These are phyloP conservation scores for Microbotryomycetes sp. DNA, from an alignment of 1,284 basidiomycete genomes.

Conservation along the genomic window DNA sequence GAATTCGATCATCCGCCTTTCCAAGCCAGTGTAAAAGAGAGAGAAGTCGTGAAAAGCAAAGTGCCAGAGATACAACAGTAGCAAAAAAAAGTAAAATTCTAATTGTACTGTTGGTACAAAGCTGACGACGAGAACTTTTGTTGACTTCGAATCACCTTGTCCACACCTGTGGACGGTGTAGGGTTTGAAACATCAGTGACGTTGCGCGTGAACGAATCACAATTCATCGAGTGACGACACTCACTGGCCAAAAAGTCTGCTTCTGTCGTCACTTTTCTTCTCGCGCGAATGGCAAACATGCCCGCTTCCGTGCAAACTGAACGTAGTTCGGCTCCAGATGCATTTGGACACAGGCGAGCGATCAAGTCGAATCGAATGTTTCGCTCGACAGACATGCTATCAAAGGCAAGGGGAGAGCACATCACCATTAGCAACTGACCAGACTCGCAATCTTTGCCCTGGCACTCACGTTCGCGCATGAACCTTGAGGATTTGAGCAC, in stretches of 20 bases:
- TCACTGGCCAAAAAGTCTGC: conserved; percentile 96
- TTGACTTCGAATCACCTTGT: conserved; percentile 95
- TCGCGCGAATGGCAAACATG: conserved; percentile 97
- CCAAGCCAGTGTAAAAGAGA: no score
- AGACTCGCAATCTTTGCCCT: no score
- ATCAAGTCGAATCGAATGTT: conserved; percentile 98
- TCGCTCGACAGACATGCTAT: conserved; percentile 92
- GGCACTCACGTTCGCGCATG: conserved; percentile 81
- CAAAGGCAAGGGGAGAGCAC: neutral
- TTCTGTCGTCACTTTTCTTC: conserved; percentile 95
- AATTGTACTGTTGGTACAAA: conserved; percentile 45
- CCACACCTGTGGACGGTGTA: no score
- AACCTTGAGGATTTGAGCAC: conserved; percentile 93
- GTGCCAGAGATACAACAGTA: neutral
- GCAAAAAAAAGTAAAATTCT: neutral
- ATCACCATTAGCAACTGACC: no score
- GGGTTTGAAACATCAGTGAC: conserved; percentile 60
- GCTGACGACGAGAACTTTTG: conserved; percentile 88
- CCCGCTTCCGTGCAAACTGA: conserved; percentile 98
- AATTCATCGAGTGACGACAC: conserved; percentile 11
- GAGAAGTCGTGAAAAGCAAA: no score
- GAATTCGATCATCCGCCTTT: no score
- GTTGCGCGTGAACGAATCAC: neutral
- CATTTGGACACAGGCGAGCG: conserved; percentile 93
- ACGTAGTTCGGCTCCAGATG: conserved; percentile 92